Base-by-base conservation (phyloP, 768 basidiomycete species). In the Auriculariales sp. region DNA sequence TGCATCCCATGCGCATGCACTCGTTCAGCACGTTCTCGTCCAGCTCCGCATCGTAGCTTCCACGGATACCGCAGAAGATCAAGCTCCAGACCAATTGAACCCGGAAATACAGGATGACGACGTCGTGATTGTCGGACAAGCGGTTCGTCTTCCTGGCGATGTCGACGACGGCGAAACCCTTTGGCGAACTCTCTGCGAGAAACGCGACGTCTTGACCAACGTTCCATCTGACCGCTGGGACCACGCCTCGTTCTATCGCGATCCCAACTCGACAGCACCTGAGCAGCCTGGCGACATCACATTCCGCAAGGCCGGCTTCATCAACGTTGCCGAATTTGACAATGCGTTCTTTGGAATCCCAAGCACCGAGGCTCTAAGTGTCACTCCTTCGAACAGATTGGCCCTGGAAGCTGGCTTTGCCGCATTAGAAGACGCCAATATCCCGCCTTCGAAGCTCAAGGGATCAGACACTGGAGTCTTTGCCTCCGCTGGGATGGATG, bases 61-160 rank as follows among this genome's bases (percentile, higher is more conserved):
- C n/a, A n/a, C n/a, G n/a, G n/a, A n/a, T n/a, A n/a, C n/a, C n/a
- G n/a, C n/a, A n/a, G n/a, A n/a, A n/a, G n/a, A n/a, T n/a, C n/a
- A n/a, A n/a, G n/a, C n/a, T n/a, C n/a, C n/a, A n/a, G 14, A 28
- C 28, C 6, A 25, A 30, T 17, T 6, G 22, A 28, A 25, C 46
- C 4, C 27, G 3, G 15, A 52, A 28, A 36, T 55, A 4, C 54
- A 62, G 46, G 28, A 14, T 28, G 59, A 63, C 33, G 63, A 65
- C n/a, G 57, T 68, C 7, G 66, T 65, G 39, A 63, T 68, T 42
- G 64, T 68, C 28, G 66, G 66, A 11, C 65, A 65, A 44, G 60
- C 66, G 3, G 51, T 67, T 7, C 59, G 66, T 15, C 54, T 68
- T 19, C 66, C 66, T 3, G 66, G 66, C 3, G 64, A 60, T 31